Base-by-base conservation (phyloP, 768 basidiomycete species). In the Phlegmacium glaucopus region DNA sequence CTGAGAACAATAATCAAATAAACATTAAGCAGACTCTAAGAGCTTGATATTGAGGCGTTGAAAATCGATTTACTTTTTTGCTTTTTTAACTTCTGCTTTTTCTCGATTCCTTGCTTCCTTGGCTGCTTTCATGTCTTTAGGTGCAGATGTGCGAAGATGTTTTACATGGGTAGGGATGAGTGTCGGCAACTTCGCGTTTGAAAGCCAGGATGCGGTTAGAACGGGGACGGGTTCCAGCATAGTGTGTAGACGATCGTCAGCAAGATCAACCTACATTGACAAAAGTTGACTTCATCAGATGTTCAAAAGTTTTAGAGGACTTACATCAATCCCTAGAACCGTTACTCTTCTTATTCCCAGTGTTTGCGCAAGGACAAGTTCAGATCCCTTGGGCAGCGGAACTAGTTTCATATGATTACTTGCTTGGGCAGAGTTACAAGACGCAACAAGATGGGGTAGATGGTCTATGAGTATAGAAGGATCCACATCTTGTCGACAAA, bases 131-230 rank as follows among this genome's bases (percentile, higher is more conserved):
- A 90, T 87, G 57, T 93, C 87, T 56, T 79, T 83, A 1, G 91
- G 91, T 4, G 83, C 80, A 25, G 83, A 80, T 2, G 92, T 94
- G 13, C 77, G 76, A 16, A 92, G 61, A 53, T 91, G 89, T 59
- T 93, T 94, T 54, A 92, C 74, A 58, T 90, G 85, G 0, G 90
- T 90, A 2, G 85, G 82, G 35, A 87, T 66, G 18, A 84, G 69
- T 13, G 64, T 47, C 12, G 50, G 58, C 32, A 46, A 48, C 15
- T 57, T 45, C n/a, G 62, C 38, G 27, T 65, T 56, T 4, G 72
- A 64, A 36, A 78, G 61, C 91, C 91, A 94, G 6, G 82, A 70
- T 0, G 89, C 88, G 12, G 73, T 67, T 11, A 87, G 59, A 15
- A 72, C 63, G 9, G 80, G 77, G n/a, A 89, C 62, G 26, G 72